Conservation (phyloP, 2,329 filamentous ascomycete genomes). For the Aspergillus proliferans region DNA sequence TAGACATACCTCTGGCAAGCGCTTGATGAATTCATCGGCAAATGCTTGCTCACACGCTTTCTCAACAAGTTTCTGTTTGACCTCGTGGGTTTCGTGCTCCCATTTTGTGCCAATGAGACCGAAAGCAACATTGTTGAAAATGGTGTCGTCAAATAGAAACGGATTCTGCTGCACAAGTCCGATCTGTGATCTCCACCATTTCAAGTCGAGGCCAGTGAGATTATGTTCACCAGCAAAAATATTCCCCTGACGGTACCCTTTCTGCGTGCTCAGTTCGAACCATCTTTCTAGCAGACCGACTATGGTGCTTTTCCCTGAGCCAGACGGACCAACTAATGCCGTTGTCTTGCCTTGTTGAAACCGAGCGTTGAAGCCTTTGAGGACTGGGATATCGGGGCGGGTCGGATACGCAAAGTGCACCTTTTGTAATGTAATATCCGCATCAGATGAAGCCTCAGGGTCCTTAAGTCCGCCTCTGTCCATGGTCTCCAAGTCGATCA, state of each 20-base stretch:
- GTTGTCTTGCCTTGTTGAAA: constrained; percentile 35
- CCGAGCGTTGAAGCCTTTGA: constrained; percentile 28
- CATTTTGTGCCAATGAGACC: constrained; percentile 43
- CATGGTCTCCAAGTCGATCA: constrained; percentile 23
- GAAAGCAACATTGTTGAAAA: constrained; percentile 57
- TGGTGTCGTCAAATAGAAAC: constrained; percentile 61
- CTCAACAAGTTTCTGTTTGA: constrained; percentile 47
- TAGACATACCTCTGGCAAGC: constrained; percentile 44
- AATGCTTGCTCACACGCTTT: constrained; percentile 62
- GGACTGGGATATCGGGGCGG: constrained; percentile 30
- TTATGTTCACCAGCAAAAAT: constrained; percentile 51
- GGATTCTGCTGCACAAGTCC: constrained; percentile 64
- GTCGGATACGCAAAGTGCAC: constrained; percentile 68
- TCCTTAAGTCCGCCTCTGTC: constrained; percentile 37
- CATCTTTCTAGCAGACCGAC: constrained; percentile 39
- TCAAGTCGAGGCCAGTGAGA: constrained; percentile 54
- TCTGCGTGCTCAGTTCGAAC: constrained; percentile 26
- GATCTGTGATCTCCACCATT: constrained; percentile 55
- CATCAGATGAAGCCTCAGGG: constrained; percentile 45
- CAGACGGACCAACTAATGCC: constrained; percentile 42
- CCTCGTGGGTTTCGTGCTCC: constrained; percentile 25
- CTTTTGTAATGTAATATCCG: constrained; percentile 55
- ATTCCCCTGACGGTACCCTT: constrained; percentile 31
- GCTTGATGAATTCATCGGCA: constrained; percentile 62
- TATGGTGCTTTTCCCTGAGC: constrained; percentile 43